These are phyloP conservation scores for Nakazawaea ernobii DNA, from an alignment of 805 yeast genomes.

Conservation along the genomic window DNA sequence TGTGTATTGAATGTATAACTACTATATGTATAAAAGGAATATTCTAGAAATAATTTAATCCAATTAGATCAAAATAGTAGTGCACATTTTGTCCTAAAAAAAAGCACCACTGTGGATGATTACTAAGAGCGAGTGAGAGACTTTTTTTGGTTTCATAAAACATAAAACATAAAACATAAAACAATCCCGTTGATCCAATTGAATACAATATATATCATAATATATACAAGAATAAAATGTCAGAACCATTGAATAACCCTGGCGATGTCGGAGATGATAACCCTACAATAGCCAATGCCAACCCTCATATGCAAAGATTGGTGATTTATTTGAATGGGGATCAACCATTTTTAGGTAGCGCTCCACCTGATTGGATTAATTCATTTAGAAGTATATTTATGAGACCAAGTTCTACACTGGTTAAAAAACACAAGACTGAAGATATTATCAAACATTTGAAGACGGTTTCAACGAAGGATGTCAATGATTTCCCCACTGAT, in stretches of 20 bases:
- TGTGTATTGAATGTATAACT: background rate
- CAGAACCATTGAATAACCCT: too few species aligned
- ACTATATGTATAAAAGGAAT: background rate
- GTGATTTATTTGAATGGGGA: background rate
- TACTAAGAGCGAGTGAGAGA: too few species aligned
- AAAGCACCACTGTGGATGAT: too few species aligned
- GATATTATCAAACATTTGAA: constrained; percentile 1
- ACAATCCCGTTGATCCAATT: too few species aligned
- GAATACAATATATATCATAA: too few species aligned
- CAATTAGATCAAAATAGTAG: background rate
- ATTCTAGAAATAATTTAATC: too few species aligned
- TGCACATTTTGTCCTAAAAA: too few species aligned
- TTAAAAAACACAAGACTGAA: background rate
- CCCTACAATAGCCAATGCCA: too few species aligned
- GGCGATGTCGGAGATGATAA: too few species aligned
- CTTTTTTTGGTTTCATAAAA: too few species aligned
- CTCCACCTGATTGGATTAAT: background rate
- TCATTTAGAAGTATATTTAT: background rate
- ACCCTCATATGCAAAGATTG: background rate
- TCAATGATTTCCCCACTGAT: background rate
- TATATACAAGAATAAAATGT: too few species aligned
- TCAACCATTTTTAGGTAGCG: background rate
- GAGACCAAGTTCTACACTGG: background rate
- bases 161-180: too few species aligned
- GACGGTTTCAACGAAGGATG: background rate